Evolutionary conservation across 2,329 filamentous ascomycete species (phyloP).

Genomic region (Leptodontidium sp.): DNA sequence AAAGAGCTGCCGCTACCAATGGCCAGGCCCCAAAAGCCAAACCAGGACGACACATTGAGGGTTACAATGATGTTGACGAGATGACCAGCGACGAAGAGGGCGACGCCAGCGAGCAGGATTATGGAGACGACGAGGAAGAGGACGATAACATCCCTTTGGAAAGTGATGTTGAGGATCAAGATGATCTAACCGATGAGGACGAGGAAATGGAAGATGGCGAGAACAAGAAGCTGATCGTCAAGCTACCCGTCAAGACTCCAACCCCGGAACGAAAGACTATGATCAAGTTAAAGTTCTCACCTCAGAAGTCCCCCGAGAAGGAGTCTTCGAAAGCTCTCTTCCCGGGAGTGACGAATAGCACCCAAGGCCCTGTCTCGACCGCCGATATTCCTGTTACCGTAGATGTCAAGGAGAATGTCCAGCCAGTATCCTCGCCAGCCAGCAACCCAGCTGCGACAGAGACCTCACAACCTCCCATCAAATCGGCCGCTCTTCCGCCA

Average conservation of each 20-base stretch:
- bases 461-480: background rate
- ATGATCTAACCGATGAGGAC: constrained; percentile 54
- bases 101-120: constrained; percentile 76
- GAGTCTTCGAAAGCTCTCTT: constrained; percentile 23
- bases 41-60: constrained; percentile 54
- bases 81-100: constrained; percentile 68
- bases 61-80: constrained; percentile 67
- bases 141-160: constrained; percentile 71
- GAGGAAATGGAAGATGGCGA: constrained; percentile 59
- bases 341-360: constrained; percentile 13
- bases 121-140: constrained; percentile 77
- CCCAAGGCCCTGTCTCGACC: background rate
- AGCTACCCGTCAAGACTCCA: constrained; percentile 62
- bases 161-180: constrained; percentile 63
- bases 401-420: constrained; percentile 22
- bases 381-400: constrained; percentile 1
- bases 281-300: constrained; percentile 37
- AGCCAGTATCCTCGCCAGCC: constrained; percentile 20
- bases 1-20: constrained; percentile 46
- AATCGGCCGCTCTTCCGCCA: constrained; percentile 23
- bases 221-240: constrained; percentile 75
- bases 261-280: constrained; percentile 44
- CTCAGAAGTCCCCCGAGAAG: constrained; percentile 23
- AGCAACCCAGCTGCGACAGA: constrained; percentile 18
- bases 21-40: constrained; percentile 35